Evolutionary conservation across 208 protist species (phyloP).

Genomic region (Blastocrithidia nonstop): DNA sequence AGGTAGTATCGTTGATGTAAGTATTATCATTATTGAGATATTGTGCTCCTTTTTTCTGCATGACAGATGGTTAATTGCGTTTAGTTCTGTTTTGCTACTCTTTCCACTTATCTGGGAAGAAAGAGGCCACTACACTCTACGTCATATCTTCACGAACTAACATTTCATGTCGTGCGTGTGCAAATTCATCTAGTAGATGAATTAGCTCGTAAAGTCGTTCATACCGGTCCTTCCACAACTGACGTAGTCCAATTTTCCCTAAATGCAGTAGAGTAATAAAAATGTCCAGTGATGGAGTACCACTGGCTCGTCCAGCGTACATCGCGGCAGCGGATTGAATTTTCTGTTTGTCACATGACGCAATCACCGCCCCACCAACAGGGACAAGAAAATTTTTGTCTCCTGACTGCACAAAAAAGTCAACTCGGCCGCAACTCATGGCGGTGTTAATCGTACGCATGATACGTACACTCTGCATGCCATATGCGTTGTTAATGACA

Average conservation of each 20-base stretch:
- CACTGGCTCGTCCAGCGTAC: conserved; percentile 90
- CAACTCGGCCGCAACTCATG: conserved; percentile 67
- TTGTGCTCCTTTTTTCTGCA: not conserved
- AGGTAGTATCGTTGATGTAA: conserved; percentile 2
- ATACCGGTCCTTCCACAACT: conserved; percentile 71
- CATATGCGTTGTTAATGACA: conserved; percentile 98
- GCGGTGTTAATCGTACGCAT: conserved; percentile 72
- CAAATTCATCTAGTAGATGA: conserved; percentile 24
- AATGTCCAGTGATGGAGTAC: conserved; percentile 85
- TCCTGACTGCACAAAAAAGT: conserved; percentile 92
- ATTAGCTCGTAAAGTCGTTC: conserved; percentile 12
- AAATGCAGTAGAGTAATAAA: conserved; percentile 94
- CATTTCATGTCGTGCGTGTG: conserved; percentile 20
- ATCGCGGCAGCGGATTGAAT: conserved; percentile 19
- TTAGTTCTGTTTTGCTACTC: too few relatives aligned
- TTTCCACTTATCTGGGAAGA: too few relatives aligned
- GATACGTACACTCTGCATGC: conserved; percentile 80
- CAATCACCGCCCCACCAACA: conserved; percentile 84
- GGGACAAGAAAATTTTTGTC: conserved; percentile 99
- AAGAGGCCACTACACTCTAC: too few relatives aligned
- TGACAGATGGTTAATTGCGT: too few relatives aligned
- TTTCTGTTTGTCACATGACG: conserved; percentile 9
- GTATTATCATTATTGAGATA: conserved; percentile 1
- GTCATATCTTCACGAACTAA: conserved; percentile 18
- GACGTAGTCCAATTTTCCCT: conserved; percentile 63